Percentiles rank a stretch among this genome's conserved stretches.
Conservation (phyloP, 306 rosid genomes). For the Quercus cerris region DNA sequence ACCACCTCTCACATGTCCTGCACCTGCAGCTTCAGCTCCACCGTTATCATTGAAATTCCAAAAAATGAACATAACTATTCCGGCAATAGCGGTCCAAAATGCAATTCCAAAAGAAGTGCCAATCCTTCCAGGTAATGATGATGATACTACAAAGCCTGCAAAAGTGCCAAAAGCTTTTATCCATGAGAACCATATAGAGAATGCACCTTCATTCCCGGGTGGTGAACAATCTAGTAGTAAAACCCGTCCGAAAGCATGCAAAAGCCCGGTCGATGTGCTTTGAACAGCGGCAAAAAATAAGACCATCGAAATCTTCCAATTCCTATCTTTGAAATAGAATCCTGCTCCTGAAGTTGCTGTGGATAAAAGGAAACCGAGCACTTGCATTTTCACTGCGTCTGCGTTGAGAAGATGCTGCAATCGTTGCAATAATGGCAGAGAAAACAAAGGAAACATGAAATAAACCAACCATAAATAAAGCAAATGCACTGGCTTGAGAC, state of each 20-base stretch:
- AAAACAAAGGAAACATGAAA: constrained; percentile 67
- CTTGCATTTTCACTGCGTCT: constrained; percentile 66
- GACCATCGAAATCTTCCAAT: constrained; percentile 44
- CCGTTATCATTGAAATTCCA: constrained; percentile 65
- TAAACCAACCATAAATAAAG: constrained; percentile 67
- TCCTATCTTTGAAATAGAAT: constrained; percentile 35
- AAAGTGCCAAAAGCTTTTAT: constrained; percentile 49
- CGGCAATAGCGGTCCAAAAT: constrained; percentile 49
- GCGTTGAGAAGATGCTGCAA: constrained; percentile 44
- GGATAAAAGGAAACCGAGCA: constrained; percentile 62
- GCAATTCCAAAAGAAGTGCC: constrained; percentile 48
- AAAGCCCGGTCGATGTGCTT: constrained; percentile 53
- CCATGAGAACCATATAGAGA: constrained; percentile 74
- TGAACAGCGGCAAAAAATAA: constrained; percentile 50
- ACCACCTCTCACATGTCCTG: constrained; percentile 57
- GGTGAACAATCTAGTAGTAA: constrained; percentile 74
- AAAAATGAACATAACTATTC: constrained; percentile 47
- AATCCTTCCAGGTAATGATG: constrained; percentile 33
- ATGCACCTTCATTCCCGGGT: constrained; percentile 65
- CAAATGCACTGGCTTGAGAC: constrained; percentile 50
- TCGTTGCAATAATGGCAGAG: constrained; percentile 62
- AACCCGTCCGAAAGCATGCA: constrained; percentile 65
- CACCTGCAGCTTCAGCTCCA: constrained; percentile 76
- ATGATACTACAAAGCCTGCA: constrained; percentile 55
- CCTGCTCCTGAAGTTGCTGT: constrained; percentile 51